phyloP scores from a whole-genome alignment of 352 stramenopile genomes.

The Globisporangium yorkense region DNA sequence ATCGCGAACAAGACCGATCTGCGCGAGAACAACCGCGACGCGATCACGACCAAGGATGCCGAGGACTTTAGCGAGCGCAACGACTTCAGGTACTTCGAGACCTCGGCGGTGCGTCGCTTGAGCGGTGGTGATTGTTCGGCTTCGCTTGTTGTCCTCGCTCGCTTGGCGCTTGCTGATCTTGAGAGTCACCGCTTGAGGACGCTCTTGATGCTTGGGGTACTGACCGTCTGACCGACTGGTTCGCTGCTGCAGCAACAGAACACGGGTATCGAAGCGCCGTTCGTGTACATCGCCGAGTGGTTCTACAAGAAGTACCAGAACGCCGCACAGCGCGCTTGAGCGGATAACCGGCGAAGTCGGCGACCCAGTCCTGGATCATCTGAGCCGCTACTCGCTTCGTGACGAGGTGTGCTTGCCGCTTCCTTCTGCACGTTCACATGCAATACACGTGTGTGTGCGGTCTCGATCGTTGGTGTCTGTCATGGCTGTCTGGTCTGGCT shows the following conservation, averaged over 20 bases:
- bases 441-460: background rate
- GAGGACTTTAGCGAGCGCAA: slow-evolving; percentile 67
- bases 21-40: slow-evolving; percentile 70
- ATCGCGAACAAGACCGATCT: slow-evolving; percentile 78
- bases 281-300: slow-evolving; percentile 74
- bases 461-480: background rate
- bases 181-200: background rate
- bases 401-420: background rate
- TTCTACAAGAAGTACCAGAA: slow-evolving; percentile 84
- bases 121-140: background rate
- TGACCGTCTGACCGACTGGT: background rate
- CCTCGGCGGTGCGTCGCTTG: slow-evolving; percentile 42
- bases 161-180: background rate
- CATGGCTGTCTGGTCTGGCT: background rate
- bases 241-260: slow-evolving; percentile 56
- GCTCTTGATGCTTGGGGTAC: background rate
- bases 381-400: background rate
- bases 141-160: background rate
- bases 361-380: background rate
- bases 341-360: background rate
- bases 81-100: slow-evolving; percentile 82
- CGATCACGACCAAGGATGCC: slow-evolving; percentile 61
- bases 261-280: slow-evolving; percentile 62
- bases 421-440: background rate
- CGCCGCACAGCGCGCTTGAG: slow-evolving; percentile 44